Evolutionary conservation across 805 yeast species (phyloP), one percentile per base, ranked within the genome.

Genomic region (Metschnikowia lunata): DNA sequence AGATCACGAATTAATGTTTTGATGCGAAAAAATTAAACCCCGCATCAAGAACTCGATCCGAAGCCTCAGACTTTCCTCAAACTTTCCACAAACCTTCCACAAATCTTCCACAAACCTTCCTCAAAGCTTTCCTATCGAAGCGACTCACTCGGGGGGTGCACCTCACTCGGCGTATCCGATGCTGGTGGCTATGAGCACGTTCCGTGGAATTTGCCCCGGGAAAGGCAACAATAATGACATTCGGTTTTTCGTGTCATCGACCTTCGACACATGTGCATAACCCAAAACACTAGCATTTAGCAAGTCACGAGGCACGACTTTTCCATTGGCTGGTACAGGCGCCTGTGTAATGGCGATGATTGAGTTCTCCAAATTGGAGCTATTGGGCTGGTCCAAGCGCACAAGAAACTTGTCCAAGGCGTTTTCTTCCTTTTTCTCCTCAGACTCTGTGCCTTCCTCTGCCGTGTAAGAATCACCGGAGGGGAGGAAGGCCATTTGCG

Each of bases 131-230:
- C n/a, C n/a, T n/a, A n/a, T n/a, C 23, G 23, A 18, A 3, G 23
- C 23, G 5, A 3, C 23, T 18, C 3, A 18, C 23, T 18, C 23
- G 23, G n/a, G n/a, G n/a, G n/a, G 23, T 18, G 23, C 23, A 18
- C n/a, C 34, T 14, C 62, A 91, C 67, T 93, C 99, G 40, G 82
- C 78, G 62, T 88, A 93, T 52, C 95, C 82, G 54, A 80, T 81
- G 33, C 80, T 79, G 1, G 97, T 95, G 38, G 90, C 66, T 3
- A 93, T 61, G 56, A 88, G 71, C 2, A 85, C 81, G 50, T 82
- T 79, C 26, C 81, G 74, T 0, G 99, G 99, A 23, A 90, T 67
- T 34, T 83, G 67, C 1, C 96, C 95, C 2, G 96, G 97, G 6
- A 88, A 84, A 0, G 99, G 98, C 49, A 89, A 71, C 49, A 91